Percentiles rank a stretch among this genome's conserved stretches.
Conservation (phyloP, 2,329 filamentous ascomycete species). For the Falciphora oryzae region DNA sequence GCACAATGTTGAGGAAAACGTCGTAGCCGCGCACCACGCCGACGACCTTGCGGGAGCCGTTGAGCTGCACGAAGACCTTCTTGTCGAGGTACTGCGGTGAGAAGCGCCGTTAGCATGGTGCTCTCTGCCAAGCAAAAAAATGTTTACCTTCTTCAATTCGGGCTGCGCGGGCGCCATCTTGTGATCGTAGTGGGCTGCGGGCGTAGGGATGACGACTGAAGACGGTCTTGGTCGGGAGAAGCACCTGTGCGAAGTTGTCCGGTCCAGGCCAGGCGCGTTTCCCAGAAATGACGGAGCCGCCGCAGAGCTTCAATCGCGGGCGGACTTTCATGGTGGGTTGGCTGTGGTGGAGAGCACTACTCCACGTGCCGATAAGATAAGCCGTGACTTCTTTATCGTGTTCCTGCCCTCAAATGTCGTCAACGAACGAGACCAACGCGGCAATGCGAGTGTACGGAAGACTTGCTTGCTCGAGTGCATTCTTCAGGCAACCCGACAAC, state of each 20-base stretch:
- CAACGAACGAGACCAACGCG: not conserved
- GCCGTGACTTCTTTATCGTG: not conserved
- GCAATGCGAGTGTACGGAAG: not conserved
- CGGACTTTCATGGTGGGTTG: not conserved
- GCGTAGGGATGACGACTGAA: slow-evolving; percentile 4
- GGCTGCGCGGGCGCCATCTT: slow-evolving; percentile 98
- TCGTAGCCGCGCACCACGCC: slow-evolving; percentile 93
- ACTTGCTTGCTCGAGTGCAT: not conserved
- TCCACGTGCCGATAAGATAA: slow-evolving; percentile 48
- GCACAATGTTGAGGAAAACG: slow-evolving; percentile 96
- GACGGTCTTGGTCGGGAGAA: not conserved
- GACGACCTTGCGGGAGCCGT: slow-evolving; percentile 95
- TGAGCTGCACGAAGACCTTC: slow-evolving; percentile 93
- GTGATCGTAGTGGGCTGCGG: slow-evolving; percentile 16
- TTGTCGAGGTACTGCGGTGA: slow-evolving; percentile 89
- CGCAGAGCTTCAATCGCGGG: not conserved
- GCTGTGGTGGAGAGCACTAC: not conserved
- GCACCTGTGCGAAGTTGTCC: not conserved
- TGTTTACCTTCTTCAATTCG: slow-evolving; percentile 88
- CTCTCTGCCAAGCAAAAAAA: not conserved
- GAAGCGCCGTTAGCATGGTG: not conserved
- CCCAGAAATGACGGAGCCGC: not conserved
- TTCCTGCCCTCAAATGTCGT: not conserved
- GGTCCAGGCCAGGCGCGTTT: not conserved
- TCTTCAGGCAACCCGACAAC: not conserved